phyloP scores from a whole-genome alignment of 2,329 filamentous ascomycete species.

The Sclerotinia minor region DNA sequence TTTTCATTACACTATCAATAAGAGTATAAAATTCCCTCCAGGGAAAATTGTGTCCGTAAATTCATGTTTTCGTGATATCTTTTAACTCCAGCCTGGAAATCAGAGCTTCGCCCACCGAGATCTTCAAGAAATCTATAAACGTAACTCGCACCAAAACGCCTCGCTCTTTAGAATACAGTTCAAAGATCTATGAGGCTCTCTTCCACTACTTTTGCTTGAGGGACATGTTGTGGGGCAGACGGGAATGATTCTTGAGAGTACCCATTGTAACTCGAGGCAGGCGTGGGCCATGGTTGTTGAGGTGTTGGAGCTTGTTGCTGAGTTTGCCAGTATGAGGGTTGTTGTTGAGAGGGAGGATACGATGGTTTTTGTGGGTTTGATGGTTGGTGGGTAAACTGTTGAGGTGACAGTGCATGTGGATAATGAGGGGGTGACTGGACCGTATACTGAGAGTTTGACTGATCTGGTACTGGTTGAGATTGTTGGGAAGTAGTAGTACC shows the following conservation, averaged over 20 bases:
- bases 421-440: constrained; percentile 42
- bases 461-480: constrained; percentile 47
- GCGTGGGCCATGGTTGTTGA: constrained; percentile 44
- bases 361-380: constrained; percentile 36
- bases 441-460: constrained; percentile 41
- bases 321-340: constrained; percentile 53
- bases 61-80: constrained; percentile 9
- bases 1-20: constrained; percentile 14
- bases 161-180: constrained; percentile 40
- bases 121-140: constrained; percentile 5
- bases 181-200: constrained; percentile 80
- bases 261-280: constrained; percentile 46
- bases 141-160: constrained; percentile 8
- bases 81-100: constrained; percentile 12
- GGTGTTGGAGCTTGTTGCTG: constrained; percentile 46
- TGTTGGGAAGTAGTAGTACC: constrained; percentile 42
- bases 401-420: constrained; percentile 36
- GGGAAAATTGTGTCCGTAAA: constrained; percentile 6
- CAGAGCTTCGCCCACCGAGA: neutral
- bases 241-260: constrained; percentile 66
- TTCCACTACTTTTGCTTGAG: constrained; percentile 59
- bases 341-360: constrained; percentile 35
- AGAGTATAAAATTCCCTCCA: constrained; percentile 11
- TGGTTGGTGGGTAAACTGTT: constrained; percentile 33
- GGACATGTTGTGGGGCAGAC: constrained; percentile 61